Percentiles rank a stretch among this genome's conserved stretches.
Conservation (phyloP, 2,329 filamentous ascomycete species). For the Colletotrichum sp. region DNA sequence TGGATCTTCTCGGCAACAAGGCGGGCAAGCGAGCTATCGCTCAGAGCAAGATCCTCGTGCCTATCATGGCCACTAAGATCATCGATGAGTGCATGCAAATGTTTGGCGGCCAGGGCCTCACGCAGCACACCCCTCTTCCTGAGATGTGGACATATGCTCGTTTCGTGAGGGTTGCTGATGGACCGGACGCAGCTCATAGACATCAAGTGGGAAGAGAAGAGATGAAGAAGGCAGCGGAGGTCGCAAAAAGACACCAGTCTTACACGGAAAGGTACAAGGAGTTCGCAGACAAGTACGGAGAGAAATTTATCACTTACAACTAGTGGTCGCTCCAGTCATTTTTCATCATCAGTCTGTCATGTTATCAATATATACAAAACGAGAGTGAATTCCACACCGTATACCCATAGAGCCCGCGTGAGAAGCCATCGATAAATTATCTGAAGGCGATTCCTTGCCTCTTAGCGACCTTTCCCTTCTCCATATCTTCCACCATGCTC, state of each 20-base stretch:
- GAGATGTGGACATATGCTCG: conserved; percentile 83
- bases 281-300: conserved; percentile 65
- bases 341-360: background rate
- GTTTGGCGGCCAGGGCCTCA: conserved; percentile 88
- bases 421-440: background rate
- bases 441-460: conserved; percentile 40
- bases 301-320: conserved; percentile 34
- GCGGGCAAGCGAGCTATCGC: conserved; percentile 90
- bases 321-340: background rate
- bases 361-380: background rate
- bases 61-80: conserved; percentile 80
- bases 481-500: conserved; percentile 42
- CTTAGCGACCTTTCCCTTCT: conserved; percentile 36
- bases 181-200: conserved; percentile 93
- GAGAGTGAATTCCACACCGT: background rate
- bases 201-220: conserved; percentile 82
- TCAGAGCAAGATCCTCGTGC: conserved; percentile 93
- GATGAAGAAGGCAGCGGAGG: conserved; percentile 70
- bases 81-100: conserved; percentile 95
- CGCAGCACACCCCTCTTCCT: conserved; percentile 94
- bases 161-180: conserved; percentile 86
- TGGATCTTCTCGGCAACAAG: conserved; percentile 89
- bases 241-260: conserved; percentile 63
- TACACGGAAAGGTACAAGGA: conserved; percentile 70
- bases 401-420: background rate